These are phyloP conservation scores for Prunus campanulata DNA, from an alignment of 306 rosid species.

Conservation along the genomic window DNA sequence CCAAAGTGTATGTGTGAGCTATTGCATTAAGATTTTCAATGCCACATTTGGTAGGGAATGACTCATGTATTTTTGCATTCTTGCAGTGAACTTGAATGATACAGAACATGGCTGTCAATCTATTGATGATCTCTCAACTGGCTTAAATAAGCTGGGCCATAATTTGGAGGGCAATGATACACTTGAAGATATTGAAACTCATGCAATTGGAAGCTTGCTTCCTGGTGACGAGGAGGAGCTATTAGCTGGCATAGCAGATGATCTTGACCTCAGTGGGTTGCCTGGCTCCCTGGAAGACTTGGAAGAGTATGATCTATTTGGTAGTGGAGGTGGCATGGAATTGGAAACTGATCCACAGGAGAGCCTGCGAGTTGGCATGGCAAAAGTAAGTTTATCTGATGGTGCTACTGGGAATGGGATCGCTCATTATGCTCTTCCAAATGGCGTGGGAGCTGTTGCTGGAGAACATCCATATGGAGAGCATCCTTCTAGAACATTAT, in stretches of 20 bases:
- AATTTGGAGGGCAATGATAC: conserved; percentile 42
- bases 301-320: conserved; percentile 81
- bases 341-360: conserved; percentile 69
- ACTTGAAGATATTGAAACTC: conserved; percentile 45
- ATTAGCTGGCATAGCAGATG: conserved; percentile 71
- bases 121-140: conserved; percentile 51
- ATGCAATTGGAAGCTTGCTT: conserved; percentile 53
- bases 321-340: conserved; percentile 88
- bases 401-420: conserved; percentile 48
- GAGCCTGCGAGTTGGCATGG: conserved; percentile 44
- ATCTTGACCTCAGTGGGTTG: conserved; percentile 76
- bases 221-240: conserved; percentile 82
- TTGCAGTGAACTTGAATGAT: conserved; percentile 68
- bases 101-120: conserved; percentile 41
- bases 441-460: conserved; percentile 76
- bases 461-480: conserved; percentile 97
- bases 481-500: conserved; percentile 93
- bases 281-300: conserved; percentile 81
- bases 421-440: conserved; percentile 51
- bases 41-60: conserved; percentile 1
- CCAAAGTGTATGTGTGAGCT: conserved; percentile 49
- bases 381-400: conserved; percentile 63
- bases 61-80: conserved; percentile 26
- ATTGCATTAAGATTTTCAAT: conserved; percentile 13
- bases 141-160: conserved; percentile 41